phyloP scores from a whole-genome alignment of 805 yeast species.

The Schwanniomyces yamadae region DNA sequence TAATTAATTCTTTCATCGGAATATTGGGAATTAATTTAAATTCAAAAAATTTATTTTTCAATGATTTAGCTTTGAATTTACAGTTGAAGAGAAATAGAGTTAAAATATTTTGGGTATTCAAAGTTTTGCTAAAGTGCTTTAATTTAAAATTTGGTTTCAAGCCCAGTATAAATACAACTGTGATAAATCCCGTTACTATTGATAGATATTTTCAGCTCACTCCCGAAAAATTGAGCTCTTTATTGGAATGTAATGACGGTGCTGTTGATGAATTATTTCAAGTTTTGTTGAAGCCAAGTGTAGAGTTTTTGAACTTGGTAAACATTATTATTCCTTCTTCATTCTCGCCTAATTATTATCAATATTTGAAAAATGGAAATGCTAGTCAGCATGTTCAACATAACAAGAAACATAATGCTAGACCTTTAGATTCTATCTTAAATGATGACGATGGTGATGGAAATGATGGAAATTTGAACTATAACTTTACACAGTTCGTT shows the following conservation, averaged over 20 bases:
- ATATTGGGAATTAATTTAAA: conserved; percentile 43
- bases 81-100: conserved; percentile 40
- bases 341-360: conserved; percentile 45
- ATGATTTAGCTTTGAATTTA: conserved; percentile 41
- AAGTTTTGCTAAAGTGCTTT: conserved; percentile 41
- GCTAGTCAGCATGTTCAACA: conserved; percentile 19
- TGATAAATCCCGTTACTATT: conserved; percentile 46
- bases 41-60: conserved; percentile 42
- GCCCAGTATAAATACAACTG: conserved; percentile 46
- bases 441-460: conserved; percentile 50
- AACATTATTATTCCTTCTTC: conserved; percentile 47
- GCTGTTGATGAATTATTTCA: conserved; percentile 33
- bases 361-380: conserved; percentile 33
- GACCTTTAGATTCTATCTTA: conserved; percentile 41
- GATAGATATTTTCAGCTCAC: conserved; percentile 45
- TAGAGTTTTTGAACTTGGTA: conserved; percentile 43
- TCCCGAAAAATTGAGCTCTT: conserved; percentile 39
- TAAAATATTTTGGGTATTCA: conserved; percentile 47
- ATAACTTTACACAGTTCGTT: conserved; percentile 42
- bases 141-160: conserved; percentile 45
- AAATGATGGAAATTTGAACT: conserved; percentile 46
- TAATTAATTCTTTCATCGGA: conserved; percentile 44
- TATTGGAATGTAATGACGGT: conserved; percentile 21
- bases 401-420: conserved; percentile 13
- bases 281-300: conserved; percentile 39